Conservation (phyloP, 2,329 filamentous ascomycete genomes). For the Aspergillus luchuensis region DNA sequence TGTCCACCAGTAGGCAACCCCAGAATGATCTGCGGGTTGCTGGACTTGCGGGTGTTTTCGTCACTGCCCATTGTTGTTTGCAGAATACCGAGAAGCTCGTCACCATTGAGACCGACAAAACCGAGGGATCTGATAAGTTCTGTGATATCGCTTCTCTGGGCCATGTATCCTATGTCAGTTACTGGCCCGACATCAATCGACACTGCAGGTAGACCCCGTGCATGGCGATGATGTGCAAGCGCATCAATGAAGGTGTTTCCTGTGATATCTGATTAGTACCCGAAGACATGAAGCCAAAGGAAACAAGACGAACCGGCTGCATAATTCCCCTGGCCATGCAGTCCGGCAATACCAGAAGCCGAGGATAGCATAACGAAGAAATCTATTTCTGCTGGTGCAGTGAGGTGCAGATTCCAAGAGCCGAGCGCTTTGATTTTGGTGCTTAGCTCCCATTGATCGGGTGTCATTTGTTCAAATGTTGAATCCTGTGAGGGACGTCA, state of each 20-base stretch:
- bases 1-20: not conserved
- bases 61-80: not conserved
- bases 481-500: not conserved
- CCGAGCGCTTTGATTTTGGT: not conserved
- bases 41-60: not conserved
- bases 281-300: not conserved
- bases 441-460: not conserved
- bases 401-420: not conserved
- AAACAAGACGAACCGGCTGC: not conserved
- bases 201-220: not conserved
- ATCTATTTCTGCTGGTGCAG: not conserved
- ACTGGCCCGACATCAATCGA: not conserved
- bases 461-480: not conserved
- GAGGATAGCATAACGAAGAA: not conserved
- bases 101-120: not conserved
- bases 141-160: not conserved
- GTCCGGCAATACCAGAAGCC: not conserved
- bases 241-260: not conserved
- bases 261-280: not conserved
- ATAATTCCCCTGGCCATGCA: not conserved
- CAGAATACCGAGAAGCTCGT: not conserved
- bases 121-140: not conserved
- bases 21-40: not conserved
- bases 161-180: not conserved
- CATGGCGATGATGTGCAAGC: not conserved